These are phyloP conservation scores for Quercus tomentella DNA, from an alignment of 331 rosid genomes.

Conservation along the genomic window DNA sequence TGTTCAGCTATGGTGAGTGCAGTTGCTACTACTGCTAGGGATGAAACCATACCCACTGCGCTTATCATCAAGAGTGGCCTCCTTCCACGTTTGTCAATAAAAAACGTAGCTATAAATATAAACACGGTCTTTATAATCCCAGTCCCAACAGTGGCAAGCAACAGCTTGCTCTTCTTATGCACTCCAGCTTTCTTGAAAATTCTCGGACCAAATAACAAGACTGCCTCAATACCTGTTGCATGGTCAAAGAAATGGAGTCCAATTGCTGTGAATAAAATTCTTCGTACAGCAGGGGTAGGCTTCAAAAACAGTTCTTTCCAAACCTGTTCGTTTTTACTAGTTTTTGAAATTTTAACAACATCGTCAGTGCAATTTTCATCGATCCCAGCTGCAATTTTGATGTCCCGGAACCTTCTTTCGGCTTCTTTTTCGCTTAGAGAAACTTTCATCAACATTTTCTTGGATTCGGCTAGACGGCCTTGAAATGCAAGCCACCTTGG, in stretches of 20 bases:
- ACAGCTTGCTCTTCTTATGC: slow-evolving; percentile 44
- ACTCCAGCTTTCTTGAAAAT: slow-evolving; percentile 80
- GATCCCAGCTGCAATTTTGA: slow-evolving; percentile 51
- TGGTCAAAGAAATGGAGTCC: slow-evolving; percentile 89
- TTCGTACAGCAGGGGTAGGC: slow-evolving; percentile 56
- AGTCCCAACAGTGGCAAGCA: slow-evolving; percentile 61
- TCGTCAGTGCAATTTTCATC: slow-evolving; percentile 36
- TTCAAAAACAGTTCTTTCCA: slow-evolving; percentile 61
- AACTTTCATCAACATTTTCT: slow-evolving; percentile 22
- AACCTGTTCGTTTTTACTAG: slow-evolving; percentile 29
- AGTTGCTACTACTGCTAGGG: slow-evolving; percentile 38
- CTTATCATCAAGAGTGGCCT: slow-evolving; percentile 45
- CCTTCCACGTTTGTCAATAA: slow-evolving; percentile 65
- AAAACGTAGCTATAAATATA: slow-evolving; percentile 39
- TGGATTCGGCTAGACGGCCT: slow-evolving; percentile 54
- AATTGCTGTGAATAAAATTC: slow-evolving; percentile 57
- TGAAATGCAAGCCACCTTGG: slow-evolving; percentile 82
- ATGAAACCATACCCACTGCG: slow-evolving; percentile 45
- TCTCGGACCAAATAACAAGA: slow-evolving; percentile 73
- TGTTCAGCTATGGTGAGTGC: slow-evolving; percentile 47
- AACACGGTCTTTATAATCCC: slow-evolving; percentile 52
- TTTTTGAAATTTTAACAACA: background rate
- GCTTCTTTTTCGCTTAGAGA: slow-evolving; percentile 57
- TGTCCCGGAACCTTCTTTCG: slow-evolving; percentile 41
- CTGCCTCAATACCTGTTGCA: slow-evolving; percentile 78